A percentile compares a stretch with the other conserved stretches of the same genome.
Conservation (phyloP, 208 protist genomes). For the Wallacemonas rigidus region DNA sequence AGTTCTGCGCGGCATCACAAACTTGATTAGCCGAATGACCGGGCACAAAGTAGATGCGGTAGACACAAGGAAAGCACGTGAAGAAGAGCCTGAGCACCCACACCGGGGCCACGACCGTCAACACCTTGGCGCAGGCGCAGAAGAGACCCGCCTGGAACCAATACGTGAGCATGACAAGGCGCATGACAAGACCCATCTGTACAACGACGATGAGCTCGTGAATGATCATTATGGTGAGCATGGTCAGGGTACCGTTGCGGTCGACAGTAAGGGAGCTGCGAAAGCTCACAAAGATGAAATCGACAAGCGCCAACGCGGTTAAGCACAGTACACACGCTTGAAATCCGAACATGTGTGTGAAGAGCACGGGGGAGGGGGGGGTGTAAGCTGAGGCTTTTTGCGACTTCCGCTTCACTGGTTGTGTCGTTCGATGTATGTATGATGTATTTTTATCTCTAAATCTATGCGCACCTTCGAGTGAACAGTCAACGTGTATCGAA, state of each 20-base stretch:
- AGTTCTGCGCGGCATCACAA: not conserved
- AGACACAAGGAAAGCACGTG: slow-evolving; percentile 48
- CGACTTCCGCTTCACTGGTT: too few relatives aligned
- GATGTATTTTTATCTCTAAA: too few relatives aligned
- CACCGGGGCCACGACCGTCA: slow-evolving; percentile 25
- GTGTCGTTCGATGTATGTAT: too few relatives aligned
- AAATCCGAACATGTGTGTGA: slow-evolving; percentile 12
- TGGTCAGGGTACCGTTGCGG: slow-evolving; percentile 17
- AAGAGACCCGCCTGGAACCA: slow-evolving; percentile 44
- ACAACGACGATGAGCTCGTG: slow-evolving; percentile 50
- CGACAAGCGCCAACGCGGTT: slow-evolving; percentile 26
- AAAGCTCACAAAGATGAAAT: slow-evolving; percentile 43
- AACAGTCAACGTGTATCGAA: too few relatives aligned
- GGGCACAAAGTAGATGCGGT: slow-evolving; percentile 37
- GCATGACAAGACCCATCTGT: slow-evolving; percentile 29
- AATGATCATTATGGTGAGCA: slow-evolving; percentile 39
- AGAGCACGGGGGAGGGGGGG: not conserved
- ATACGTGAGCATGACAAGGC: slow-evolving; percentile 35
- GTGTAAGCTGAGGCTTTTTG: not conserved
- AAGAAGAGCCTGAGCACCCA: slow-evolving; percentile 45
- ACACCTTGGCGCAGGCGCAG: slow-evolving; percentile 19
- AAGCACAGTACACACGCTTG: slow-evolving; percentile 15
- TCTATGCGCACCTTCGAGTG: too few relatives aligned
- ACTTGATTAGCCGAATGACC: slow-evolving; percentile 14
- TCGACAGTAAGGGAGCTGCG: slow-evolving; percentile 28